Conservation (phyloP, 768 basidiomycete species). For the Crassisporium funariophilum region DNA sequence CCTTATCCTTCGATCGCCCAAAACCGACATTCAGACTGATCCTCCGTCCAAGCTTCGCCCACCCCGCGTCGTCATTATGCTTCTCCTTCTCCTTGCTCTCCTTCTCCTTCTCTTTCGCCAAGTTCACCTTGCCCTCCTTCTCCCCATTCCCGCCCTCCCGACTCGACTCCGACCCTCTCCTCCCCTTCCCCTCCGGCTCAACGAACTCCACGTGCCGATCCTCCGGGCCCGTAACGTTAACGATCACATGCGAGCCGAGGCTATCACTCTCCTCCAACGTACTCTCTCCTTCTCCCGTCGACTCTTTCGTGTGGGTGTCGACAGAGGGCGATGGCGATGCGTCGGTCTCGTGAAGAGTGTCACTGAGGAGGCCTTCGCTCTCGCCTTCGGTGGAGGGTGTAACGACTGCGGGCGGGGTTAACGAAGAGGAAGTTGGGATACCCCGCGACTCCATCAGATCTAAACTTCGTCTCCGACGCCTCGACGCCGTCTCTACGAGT, state of each 20-base stretch:
- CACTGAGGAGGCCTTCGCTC: too few species aligned
- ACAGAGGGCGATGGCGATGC: too few species aligned
- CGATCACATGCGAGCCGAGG: conserved; percentile 21
- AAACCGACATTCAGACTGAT: conserved; percentile 62
- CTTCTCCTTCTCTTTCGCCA: conserved; percentile 32
- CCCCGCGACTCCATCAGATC: neutral
- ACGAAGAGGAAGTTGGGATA: neutral
- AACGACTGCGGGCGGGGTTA: too few species aligned
- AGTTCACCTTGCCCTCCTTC: conserved; percentile 29
- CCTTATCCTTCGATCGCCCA: conserved; percentile 31
- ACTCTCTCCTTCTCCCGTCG: too few species aligned
- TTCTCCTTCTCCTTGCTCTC: conserved; percentile 31
- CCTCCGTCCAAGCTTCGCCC: conserved; percentile 67
- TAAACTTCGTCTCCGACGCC: conserved; percentile 1
- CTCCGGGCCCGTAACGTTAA: conserved; percentile 33
- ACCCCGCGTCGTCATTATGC: conserved; percentile 41
- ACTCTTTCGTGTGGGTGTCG: too few species aligned
- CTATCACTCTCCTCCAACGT: conserved; percentile 36
- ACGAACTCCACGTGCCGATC: conserved; percentile 39
- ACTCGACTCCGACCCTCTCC: conserved; percentile 4
- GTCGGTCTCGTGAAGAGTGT: too few species aligned
- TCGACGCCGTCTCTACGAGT: too few species aligned
- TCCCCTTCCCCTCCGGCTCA: conserved; percentile 21
- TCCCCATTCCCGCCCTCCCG: conserved; percentile 1
- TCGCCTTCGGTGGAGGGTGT: conserved; percentile 8